Conservation (phyloP, 768 basidiomycete species). For the Lactarius quietus region DNA sequence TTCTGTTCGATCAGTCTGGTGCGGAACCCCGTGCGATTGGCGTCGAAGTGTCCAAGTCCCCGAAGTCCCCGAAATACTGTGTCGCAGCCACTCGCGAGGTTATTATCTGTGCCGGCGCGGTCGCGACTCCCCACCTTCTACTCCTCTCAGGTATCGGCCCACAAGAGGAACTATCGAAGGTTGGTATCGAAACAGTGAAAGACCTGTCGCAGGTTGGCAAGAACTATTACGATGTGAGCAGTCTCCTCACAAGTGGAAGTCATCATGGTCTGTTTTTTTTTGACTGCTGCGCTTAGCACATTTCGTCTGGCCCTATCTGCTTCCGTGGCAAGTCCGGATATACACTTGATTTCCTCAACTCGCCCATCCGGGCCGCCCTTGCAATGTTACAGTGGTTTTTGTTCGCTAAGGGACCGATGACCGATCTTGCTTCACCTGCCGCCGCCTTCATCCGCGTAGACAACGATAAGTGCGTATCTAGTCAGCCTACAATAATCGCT, state of each 20-base stretch:
- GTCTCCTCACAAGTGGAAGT: not conserved
- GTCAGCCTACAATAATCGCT: not conserved
- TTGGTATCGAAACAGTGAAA: conserved; percentile 30
- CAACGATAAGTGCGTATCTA: conserved; percentile 16
- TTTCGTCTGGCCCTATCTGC: conserved; percentile 20
- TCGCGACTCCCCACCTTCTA: conserved; percentile 38
- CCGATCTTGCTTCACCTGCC: conserved; percentile 11
- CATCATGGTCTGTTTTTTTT: not conserved
- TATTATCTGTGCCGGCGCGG: conserved; percentile 26
- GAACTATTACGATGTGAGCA: conserved; percentile 21
- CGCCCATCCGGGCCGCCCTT: conserved; percentile 6
- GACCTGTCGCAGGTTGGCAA: conserved; percentile 23
- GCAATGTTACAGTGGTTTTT: conserved; percentile 17
- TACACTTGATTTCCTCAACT: conserved; percentile 23
- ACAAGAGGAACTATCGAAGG: conserved; percentile 30
- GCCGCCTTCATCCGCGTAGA: conserved; percentile 23
- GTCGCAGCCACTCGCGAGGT: conserved; percentile 27
- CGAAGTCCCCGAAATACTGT: conserved; percentile 8
- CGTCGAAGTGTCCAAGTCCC: conserved; percentile 19
- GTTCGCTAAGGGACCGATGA: conserved; percentile 20
- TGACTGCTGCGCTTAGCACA: conserved; percentile 4
- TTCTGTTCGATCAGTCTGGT: conserved; percentile 19
- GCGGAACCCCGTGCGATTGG: conserved; percentile 20
- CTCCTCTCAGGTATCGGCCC: conserved; percentile 44
- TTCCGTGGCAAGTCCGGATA: conserved; percentile 21